phyloP scores from a whole-genome alignment of 306 rosid genomes.

The Pyrus betulifolia region DNA sequence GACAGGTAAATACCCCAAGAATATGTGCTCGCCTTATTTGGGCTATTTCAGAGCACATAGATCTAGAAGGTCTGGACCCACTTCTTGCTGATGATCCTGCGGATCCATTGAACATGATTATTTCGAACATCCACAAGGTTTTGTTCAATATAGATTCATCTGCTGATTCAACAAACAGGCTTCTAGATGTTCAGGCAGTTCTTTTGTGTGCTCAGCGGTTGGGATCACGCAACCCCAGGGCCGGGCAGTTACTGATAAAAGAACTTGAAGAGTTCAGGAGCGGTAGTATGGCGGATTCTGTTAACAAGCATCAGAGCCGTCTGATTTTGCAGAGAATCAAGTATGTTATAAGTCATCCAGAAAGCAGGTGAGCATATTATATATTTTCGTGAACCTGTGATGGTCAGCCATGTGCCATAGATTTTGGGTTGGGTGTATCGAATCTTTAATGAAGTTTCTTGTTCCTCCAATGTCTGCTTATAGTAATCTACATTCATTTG shows the following conservation, averaged over 20 bases:
- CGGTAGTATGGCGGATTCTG: slow-evolving; percentile 76
- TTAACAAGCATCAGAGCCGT: slow-evolving; percentile 92
- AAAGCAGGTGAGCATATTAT: slow-evolving; percentile 48
- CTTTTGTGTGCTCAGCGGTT: slow-evolving; percentile 81
- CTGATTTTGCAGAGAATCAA: slow-evolving; percentile 90
- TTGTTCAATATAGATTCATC: slow-evolving; percentile 67
- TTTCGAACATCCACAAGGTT: slow-evolving; percentile 78
- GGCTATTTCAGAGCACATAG: slow-evolving; percentile 92
- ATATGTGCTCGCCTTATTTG: slow-evolving; percentile 85
- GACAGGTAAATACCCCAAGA: slow-evolving; percentile 89
- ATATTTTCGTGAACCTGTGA: slow-evolving; percentile 1
- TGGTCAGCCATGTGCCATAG: not conserved
- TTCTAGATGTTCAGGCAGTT: slow-evolving; percentile 94
- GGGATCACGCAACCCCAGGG: slow-evolving; percentile 91
- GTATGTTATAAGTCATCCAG: slow-evolving; percentile 69
- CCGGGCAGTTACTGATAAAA: slow-evolving; percentile 77
- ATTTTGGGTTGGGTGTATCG: not conserved
- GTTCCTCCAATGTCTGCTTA: not conserved
- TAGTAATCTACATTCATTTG: not conserved
- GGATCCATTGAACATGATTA: slow-evolving; percentile 79
- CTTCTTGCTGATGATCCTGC: slow-evolving; percentile 98
- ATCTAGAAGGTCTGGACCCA: slow-evolving; percentile 95
- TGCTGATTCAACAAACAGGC: slow-evolving; percentile 83
- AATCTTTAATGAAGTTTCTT: not conserved
- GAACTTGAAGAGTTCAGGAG: slow-evolving; percentile 91